Percentiles rank a stretch among this genome's conserved stretches.
These are phyloP conservation scores for Bauhinia variegata DNA, from an alignment of 306 rosid species.

Conservation along the genomic window DNA sequence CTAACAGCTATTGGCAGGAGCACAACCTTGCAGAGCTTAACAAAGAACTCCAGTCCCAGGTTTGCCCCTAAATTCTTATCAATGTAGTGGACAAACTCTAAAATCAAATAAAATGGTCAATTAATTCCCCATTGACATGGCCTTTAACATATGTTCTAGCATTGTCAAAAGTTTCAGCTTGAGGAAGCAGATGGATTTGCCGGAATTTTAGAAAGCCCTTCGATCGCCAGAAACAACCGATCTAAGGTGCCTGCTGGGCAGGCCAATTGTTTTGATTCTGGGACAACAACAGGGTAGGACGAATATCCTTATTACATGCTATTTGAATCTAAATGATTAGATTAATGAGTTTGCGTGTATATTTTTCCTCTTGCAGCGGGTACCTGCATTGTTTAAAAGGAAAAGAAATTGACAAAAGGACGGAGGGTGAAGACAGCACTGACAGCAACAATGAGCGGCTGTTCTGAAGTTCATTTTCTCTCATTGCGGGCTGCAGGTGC, in stretches of 20 bases:
- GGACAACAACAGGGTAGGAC: slow-evolving; percentile 35
- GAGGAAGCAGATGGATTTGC: slow-evolving; percentile 38
- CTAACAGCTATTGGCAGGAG: slow-evolving; percentile 56
- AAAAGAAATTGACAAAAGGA: slow-evolving; percentile 1
- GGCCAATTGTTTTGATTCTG: slow-evolving; percentile 23
- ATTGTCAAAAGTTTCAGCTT: slow-evolving; percentile 33
- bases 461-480: not conserved
- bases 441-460: slow-evolving; percentile 29
- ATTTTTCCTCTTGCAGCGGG: slow-evolving; percentile 6
- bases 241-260: slow-evolving; percentile 19
- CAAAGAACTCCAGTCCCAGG: slow-evolving; percentile 65
- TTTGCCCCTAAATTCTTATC: slow-evolving; percentile 24
- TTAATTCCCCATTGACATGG: too few relatives aligned
- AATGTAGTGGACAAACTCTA: not conserved
- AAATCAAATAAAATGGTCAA: not conserved
- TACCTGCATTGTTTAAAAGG: slow-evolving; percentile 19
- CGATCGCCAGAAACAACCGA: not conserved
- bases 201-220: slow-evolving; percentile 4
- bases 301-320: too few relatives aligned
- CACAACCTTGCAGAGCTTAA: slow-evolving; percentile 51
- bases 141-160: not conserved
- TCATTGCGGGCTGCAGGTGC: too few relatives aligned
- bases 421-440: slow-evolving; percentile 5
- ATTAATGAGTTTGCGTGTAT: too few relatives aligned
- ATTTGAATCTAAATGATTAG: too few relatives aligned